Conservation (phyloP, 495 filamentous ascomycete genomes). For the Tuber magnatum region DNA sequence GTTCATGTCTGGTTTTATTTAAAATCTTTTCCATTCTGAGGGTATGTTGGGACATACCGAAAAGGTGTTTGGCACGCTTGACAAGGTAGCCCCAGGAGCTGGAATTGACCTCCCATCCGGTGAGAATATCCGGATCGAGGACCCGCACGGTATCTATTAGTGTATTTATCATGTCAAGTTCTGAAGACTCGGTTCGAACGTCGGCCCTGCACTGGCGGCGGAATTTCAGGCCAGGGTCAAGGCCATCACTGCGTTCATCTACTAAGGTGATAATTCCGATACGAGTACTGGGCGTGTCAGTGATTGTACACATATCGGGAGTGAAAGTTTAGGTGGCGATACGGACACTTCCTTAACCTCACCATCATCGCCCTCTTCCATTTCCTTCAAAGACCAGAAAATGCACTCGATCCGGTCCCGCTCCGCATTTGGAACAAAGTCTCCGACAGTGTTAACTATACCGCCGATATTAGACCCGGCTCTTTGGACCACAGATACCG, state of each 20-base stretch:
- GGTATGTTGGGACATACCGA: constrained; percentile 45
- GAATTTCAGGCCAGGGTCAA: constrained; percentile 41
- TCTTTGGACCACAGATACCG: background rate
- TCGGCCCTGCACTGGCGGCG: constrained; percentile 52
- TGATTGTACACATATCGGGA: constrained; percentile 3
- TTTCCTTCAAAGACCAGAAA: constrained; percentile 82
- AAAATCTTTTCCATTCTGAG: constrained; percentile 5
- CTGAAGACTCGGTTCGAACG: constrained; percentile 65
- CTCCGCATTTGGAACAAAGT: constrained; percentile 75
- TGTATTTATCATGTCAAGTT: constrained; percentile 73
- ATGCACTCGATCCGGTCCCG: constrained; percentile 83
- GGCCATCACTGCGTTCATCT: constrained; percentile 51
- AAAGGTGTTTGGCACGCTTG: constrained; percentile 75
- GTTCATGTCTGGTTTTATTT: constrained; percentile 53
- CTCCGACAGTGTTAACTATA: constrained; percentile 69
- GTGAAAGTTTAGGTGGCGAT: background rate
- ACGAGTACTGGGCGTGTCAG: constrained; percentile 43
- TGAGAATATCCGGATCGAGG: constrained; percentile 86
- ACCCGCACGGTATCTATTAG: constrained; percentile 79
- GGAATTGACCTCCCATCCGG: constrained; percentile 91
- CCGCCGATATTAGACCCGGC: constrained; percentile 5
- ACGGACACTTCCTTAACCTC: constrained; percentile 46
- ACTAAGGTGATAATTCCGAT: constrained; percentile 60
- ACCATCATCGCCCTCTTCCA: constrained; percentile 52
- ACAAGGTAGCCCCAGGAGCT: constrained; percentile 92